These are phyloP conservation scores for Brettanomyces anomalus DNA, from an alignment of 805 yeast genomes.

Conservation along the genomic window DNA sequence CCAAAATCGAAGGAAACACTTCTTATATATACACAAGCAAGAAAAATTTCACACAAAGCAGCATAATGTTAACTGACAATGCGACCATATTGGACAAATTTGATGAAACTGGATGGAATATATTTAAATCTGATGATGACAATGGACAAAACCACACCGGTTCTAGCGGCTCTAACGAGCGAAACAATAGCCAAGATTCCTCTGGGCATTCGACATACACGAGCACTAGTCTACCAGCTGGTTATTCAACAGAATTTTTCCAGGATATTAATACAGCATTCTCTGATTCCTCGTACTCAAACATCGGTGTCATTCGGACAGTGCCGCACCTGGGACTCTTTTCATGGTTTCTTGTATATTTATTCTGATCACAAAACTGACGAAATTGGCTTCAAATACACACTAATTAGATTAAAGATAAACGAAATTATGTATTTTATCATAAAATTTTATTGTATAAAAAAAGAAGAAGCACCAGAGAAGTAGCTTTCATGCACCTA, in stretches of 20 bases:
- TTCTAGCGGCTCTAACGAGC: neutral
- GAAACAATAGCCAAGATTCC: neutral
- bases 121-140: constrained; percentile 22
- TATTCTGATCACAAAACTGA: neutral
- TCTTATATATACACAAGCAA: constrained; percentile 45
- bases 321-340: too few species aligned
- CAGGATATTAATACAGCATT: neutral
- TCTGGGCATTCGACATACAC: too few species aligned
- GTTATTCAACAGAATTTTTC: constrained; percentile 2
- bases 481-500: too few species aligned
- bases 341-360: too few species aligned
- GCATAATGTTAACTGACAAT: constrained; percentile 54
- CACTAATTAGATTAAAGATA: too few species aligned
- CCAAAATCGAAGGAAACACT: constrained; percentile 32
- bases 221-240: constrained; percentile 1
- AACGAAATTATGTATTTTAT: too few species aligned
- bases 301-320: neutral
- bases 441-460: too few species aligned
- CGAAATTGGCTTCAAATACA: too few species aligned
- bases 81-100: constrained; percentile 48
- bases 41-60: constrained; percentile 37
- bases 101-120: constrained; percentile 63
- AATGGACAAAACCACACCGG: neutral
- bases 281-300: neutral
- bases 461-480: too few species aligned